Percentiles rank a stretch among this genome's conserved stretches.
Conservation (phyloP, 2,329 filamentous ascomycete genomes). For the Ceratocystis ficicola region DNA sequence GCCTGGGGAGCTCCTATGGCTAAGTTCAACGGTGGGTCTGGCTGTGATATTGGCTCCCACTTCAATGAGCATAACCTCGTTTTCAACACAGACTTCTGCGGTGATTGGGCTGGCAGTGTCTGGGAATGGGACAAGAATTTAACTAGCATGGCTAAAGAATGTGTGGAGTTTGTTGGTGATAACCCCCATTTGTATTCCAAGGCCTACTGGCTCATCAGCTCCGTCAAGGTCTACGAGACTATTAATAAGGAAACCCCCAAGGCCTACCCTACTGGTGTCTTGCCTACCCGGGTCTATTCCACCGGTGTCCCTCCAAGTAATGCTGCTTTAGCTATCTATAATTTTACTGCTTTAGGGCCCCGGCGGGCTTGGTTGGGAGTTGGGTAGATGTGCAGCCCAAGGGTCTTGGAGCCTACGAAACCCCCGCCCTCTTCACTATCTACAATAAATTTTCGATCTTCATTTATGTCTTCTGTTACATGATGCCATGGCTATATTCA, state of each 20-base stretch:
- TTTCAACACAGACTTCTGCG: constrained; percentile 77
- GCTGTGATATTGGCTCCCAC: constrained; percentile 57
- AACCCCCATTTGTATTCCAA: constrained; percentile 60
- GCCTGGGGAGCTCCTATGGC: constrained; percentile 59
- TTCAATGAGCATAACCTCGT: constrained; percentile 66
- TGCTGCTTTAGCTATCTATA: not conserved
- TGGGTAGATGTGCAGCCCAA: not conserved
- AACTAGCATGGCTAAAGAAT: constrained; percentile 48
- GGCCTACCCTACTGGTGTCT: no score
- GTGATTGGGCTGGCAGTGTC: constrained; percentile 65
- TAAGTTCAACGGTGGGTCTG: constrained; percentile 50
- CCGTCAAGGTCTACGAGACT: constrained; percentile 46
- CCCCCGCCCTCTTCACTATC: no score
- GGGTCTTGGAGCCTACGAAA: not conserved
- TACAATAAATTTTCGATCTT: no score
- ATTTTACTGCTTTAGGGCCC: constrained; percentile 5
- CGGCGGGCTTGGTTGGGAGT: not conserved
- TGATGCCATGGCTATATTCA: no score
- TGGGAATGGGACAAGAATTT: constrained; percentile 51
- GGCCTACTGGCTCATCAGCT: constrained; percentile 67
- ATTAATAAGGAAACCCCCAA: no score
- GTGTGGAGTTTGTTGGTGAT: constrained; percentile 57
- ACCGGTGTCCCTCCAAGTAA: no score
- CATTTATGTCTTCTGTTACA: no score
- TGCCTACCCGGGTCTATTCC: no score